Conservation (phyloP, 2,329 filamentous ascomycete genomes). For the Stemphylium vesicarium region DNA sequence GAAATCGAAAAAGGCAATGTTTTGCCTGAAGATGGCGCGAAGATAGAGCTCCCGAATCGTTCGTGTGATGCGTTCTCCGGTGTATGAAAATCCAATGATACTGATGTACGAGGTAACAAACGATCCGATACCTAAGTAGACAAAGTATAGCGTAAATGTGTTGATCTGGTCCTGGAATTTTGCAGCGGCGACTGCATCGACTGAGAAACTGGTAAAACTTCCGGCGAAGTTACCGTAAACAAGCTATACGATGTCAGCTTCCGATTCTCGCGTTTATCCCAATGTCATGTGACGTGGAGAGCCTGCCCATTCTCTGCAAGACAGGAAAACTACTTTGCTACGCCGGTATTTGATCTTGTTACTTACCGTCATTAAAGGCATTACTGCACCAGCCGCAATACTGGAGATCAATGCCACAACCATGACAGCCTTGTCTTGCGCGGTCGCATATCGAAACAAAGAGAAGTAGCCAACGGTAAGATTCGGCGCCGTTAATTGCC, state of each 20-base stretch:
- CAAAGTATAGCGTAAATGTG: constrained; percentile 46
- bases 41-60: constrained; percentile 68
- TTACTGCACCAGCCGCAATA: constrained; percentile 74
- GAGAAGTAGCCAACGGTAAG: constrained; percentile 54
- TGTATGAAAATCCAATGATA: constrained; percentile 86
- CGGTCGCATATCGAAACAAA: constrained; percentile 55
- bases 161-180: constrained; percentile 41
- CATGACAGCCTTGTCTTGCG: constrained; percentile 51
- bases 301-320: no score
- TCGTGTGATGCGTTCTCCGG: constrained; percentile 56
- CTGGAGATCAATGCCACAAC: constrained; percentile 66
- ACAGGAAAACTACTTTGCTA: no score
- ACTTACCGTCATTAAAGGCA: constrained; percentile 72
- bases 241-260: constrained; percentile 28
- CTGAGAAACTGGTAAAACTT: constrained; percentile 45
- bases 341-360: not conserved
- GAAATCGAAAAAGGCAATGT: constrained; percentile 68
- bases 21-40: constrained; percentile 55
- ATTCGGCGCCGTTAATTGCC: constrained; percentile 52
- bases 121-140: constrained; percentile 47
- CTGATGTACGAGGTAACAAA: constrained; percentile 74
- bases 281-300: not conserved
- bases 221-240: constrained; percentile 50
- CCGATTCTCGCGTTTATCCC: not conserved
- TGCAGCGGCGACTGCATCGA: constrained; percentile 33